Evolutionary conservation across 192 early-diverging fungal genomes (phyloP), one percentile per base, ranked within the genome.

Genomic region (Linnemannia schmuckeri): DNA sequence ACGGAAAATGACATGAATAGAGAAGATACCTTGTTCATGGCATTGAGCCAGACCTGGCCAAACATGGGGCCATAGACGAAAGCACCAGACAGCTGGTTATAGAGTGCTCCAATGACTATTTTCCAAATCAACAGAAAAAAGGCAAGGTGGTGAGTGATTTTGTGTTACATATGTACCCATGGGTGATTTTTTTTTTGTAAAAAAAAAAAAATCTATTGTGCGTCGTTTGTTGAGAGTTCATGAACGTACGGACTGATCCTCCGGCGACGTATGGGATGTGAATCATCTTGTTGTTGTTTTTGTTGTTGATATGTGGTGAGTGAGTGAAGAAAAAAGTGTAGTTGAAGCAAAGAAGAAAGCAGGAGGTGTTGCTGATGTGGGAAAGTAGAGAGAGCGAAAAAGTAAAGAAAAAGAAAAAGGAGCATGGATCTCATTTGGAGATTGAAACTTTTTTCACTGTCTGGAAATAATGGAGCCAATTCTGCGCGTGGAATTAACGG

Each of bases 21-120:
- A 47, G 10, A 2, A 22, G 15, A 27, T 54, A 87, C 85, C 80
- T 87, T 81, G 47, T 78, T 81, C 79, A 87, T 87, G 68, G 85
- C 85, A 38, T 87, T 55, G 33, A 81, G 40, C 85, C 85, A 87
- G 46, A 87, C 79, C 27, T 87, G 49, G 20, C 85, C 85, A 71
- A 87, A 87, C 38, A 87, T 72, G n/a, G 85, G 85, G n/a, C 85
- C 85, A 33, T 87, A 87, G 66, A 87, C 76, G 13, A 87, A 57
- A 22, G 85, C 80, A 0, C 85, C 85, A 69, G 85, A 24, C 13
- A 77, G 4, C 66, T 87, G 85, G 76, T 87, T 87, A 68, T 87
- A 81, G 22, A 87, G 46, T 44, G 74, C 80, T 47, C 85, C 85
- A 30, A 87, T 30, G 76, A 87, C 85, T 87, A 41, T 27, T 49